A percentile compares a stretch with the other conserved stretches of the same genome.
phyloP scores from a whole-genome alignment of 1,284 basidiomycete species.

The Papiliotrema fonsecae region DNA sequence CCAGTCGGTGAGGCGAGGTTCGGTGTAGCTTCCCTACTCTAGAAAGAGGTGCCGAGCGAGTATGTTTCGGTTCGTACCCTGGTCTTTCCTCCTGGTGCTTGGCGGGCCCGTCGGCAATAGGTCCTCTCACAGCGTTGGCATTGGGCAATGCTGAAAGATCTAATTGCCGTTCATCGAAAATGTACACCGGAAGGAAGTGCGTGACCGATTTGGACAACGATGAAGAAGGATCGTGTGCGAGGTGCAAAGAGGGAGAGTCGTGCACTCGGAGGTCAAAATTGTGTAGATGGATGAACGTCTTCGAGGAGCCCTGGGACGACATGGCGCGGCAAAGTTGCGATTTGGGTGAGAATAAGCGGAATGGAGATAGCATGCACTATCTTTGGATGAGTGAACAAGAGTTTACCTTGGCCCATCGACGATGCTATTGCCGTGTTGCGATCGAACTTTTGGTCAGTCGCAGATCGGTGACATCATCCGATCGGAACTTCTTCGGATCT shows the following conservation, averaged over 20 bases:
- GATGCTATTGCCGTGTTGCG: too few species aligned
- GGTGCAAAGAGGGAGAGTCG: constrained; percentile 53
- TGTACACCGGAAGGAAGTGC: constrained; percentile 54
- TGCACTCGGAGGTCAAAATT: constrained; percentile 50
- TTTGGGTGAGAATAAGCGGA: too few species aligned
- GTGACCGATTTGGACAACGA: constrained; percentile 33
- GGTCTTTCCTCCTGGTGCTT: constrained; percentile 11
- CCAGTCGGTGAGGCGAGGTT: constrained; percentile 47
- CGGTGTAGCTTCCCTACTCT: constrained; percentile 52
- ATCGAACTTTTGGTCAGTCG: too few species aligned
- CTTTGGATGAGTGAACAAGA: too few species aligned
- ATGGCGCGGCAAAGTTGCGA: too few species aligned
- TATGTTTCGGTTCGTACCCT: constrained; percentile 9
- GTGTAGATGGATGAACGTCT: constrained; percentile 36
- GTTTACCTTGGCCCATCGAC: too few species aligned
- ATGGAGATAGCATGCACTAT: too few species aligned
- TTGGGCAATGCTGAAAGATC: constrained; percentile 50
- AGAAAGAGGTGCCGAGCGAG: constrained; percentile 37
- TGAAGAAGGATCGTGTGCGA: constrained; percentile 32
- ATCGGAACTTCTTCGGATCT: too few species aligned
- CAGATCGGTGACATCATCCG: too few species aligned
- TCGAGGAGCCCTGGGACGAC: too few species aligned
- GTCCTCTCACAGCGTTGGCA: neutral
- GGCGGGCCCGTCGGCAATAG: neutral
- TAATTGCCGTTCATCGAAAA: constrained; percentile 54